Evolutionary conservation across 1,284 basidiomycete species (phyloP), one percentile per base, ranked within the genome.

Genomic region (Microbotryomycetes sp.): DNA sequence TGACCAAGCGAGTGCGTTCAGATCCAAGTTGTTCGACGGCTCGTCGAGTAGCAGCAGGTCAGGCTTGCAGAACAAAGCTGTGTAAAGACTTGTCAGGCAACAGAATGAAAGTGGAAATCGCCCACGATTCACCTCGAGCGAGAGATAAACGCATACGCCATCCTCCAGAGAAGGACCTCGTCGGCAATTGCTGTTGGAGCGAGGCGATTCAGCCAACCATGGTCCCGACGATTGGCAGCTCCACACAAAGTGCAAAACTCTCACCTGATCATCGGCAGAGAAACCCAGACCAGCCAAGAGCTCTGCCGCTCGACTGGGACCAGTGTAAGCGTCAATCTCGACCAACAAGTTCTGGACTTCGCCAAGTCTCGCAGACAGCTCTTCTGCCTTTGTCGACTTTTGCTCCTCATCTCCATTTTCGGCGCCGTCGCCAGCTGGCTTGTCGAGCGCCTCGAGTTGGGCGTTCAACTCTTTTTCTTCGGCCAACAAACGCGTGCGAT

Each of bases 321-420:
- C 96, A 68, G 89, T 94, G 74, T 92, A 94, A 3, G 94, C 94
- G 70, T 98, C 96, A 87, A 98, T 98, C 53, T 98, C 96, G 41
- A 93, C 84, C 52, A 98, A 78, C 57, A 88, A 83, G 56, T 87
- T 80, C 73, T 98, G 96, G 11, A 97, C 87, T 68, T 98, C 96
- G 2, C 89, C 86, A n/a, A 98, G 76, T 53, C 92, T 81, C 2
- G 83, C 81, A 3, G 86, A 84, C 2, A 91, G 82, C 69, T 97
- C 94, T 71, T 98, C 94, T 70, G 86, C 82, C 62, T 78, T 67
- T 73, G 26, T 84, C 83, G 70, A 90, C 87, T 67, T 86, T 84
- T 58, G 89, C 5, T 72, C 86, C 61, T 91, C 90, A 11, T 21
- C 31, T 21, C 65, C 67, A 16, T 57, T 52, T n/a, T 30, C 45